These are phyloP conservation scores for Marvania coccoides DNA, from an alignment of 139 green algal genomes.

Conservation along the genomic window DNA sequence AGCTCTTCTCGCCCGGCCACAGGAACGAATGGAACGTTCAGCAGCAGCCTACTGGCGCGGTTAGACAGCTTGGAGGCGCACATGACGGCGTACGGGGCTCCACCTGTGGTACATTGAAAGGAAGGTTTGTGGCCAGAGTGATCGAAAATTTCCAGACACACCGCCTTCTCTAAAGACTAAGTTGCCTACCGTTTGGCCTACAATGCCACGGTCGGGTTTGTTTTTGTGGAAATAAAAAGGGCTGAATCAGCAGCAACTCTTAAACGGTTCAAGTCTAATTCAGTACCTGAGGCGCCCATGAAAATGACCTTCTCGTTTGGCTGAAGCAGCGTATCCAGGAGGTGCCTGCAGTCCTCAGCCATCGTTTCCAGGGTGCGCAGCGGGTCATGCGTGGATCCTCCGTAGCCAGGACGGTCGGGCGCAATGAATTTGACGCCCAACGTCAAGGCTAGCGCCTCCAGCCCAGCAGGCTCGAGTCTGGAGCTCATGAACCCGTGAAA, in stretches of 20 bases:
- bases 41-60: background rate
- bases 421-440: slow-evolving; percentile 1
- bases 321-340: background rate
- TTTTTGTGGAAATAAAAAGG: background rate
- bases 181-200: no score
- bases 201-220: no score
- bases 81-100: background rate
- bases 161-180: no score
- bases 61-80: background rate
- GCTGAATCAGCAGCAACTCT: background rate
- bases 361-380: background rate
- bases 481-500: slow-evolving; percentile 5
- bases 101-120: no score
- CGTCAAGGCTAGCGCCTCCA: background rate
- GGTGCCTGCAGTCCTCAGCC: background rate
- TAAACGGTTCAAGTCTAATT: background rate
- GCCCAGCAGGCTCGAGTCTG: background rate
- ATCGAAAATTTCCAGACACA: no score
- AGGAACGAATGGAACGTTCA: background rate
- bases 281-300: background rate
- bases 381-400: background rate
- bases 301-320: background rate
- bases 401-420: slow-evolving; percentile 8
- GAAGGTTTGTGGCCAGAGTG: no score
- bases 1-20: background rate